Percentiles rank a stretch among this genome's conserved stretches.
These are phyloP conservation scores for Zasmidium cellare DNA, from an alignment of 2,329 filamentous ascomycete genomes.

Conservation along the genomic window DNA sequence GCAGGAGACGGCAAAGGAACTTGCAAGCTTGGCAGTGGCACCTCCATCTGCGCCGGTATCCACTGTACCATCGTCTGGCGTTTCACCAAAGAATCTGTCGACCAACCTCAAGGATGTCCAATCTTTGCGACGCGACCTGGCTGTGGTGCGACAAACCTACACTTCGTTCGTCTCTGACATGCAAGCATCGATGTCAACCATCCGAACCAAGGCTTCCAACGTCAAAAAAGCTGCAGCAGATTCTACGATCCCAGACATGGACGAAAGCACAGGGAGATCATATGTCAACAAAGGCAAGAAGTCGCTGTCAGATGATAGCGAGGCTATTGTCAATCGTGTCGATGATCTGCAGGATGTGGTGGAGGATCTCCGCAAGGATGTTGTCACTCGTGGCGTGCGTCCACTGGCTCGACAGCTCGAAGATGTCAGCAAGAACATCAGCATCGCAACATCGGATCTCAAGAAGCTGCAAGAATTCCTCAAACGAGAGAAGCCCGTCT, in stretches of 20 bases:
- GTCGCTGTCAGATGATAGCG: constrained; percentile 80
- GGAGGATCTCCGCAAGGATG: constrained; percentile 95
- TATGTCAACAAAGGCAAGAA: constrained; percentile 89
- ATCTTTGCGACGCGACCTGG: constrained; percentile 80
- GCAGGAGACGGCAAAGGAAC: constrained; percentile 83
- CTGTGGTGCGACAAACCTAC: constrained; percentile 89
- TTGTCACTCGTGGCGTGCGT: constrained; percentile 87
- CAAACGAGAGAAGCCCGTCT: constrained; percentile 87
- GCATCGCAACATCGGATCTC: constrained; percentile 76
- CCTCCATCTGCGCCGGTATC: constrained; percentile 39
- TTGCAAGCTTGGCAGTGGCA: constrained; percentile 65
- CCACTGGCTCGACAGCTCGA: constrained; percentile 89
- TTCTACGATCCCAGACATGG: constrained; percentile 67
- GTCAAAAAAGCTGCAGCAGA: constrained; percentile 76
- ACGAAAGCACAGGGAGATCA: constrained; percentile 76
- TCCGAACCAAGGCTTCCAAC: constrained; percentile 76
- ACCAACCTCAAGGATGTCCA: constrained; percentile 77
- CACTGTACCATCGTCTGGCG: constrained; percentile 32
- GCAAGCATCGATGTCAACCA: constrained; percentile 78
- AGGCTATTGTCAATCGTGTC: constrained; percentile 85
- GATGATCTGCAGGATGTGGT: constrained; percentile 97
- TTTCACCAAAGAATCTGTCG: constrained; percentile 42
- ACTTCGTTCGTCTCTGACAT: constrained; percentile 87
- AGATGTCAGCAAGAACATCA: constrained; percentile 83
- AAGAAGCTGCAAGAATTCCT: constrained; percentile 94